Evolutionary conservation across 2,329 filamentous ascomycete species (phyloP), one percentile per base, ranked within the genome.

Genomic region (Monilinia vaccinii-corymbosi): DNA sequence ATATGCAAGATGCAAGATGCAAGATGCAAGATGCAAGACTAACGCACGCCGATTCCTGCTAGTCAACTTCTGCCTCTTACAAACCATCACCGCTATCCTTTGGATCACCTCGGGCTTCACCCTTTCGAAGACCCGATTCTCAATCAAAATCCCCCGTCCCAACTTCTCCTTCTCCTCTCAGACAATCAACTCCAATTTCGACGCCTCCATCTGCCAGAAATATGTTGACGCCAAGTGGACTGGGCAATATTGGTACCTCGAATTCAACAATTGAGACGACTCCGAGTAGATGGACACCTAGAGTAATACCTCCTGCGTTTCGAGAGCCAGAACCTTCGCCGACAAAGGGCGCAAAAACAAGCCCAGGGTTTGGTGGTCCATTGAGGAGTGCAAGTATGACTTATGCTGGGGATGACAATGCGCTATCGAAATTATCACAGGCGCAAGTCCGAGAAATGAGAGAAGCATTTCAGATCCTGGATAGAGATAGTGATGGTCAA

Each of bases 381-480:
- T 63, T 71, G 25, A 59, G 28, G 32, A 28, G 16, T 34, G 47
- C 58, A 23, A 61, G 58, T 5, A 36, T 62, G 14, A 63, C 64
- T 50, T 63, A 58, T 36, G 58, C 59, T 16, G 61, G 42, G 11
- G 66, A 69, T 60, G 63, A 62, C 38, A 84, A 80, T 67, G 78
- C 84, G 16, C 77, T 91, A 48, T 85, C 86, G 3, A 87, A 89
- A 69, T 75, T 97, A 46, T 88, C 93, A 42, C 85, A 90, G 2
- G 80, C 89, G 3, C 90, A 97, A 68, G 84, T 97, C 40, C 85
- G 92, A 69, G 89, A 90, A 68, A 82, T 99, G 74, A 84, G 94
- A 62, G 93, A 97, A 71, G 91, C 88, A 0, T 99, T 97, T 73
- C 90, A 95, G 73, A 91, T 97, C 61, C 80, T 99, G 50, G 94